Conservation (phyloP, 2,329 filamentous ascomycete genomes). For the Pseudogymnoascus sp. region DNA sequence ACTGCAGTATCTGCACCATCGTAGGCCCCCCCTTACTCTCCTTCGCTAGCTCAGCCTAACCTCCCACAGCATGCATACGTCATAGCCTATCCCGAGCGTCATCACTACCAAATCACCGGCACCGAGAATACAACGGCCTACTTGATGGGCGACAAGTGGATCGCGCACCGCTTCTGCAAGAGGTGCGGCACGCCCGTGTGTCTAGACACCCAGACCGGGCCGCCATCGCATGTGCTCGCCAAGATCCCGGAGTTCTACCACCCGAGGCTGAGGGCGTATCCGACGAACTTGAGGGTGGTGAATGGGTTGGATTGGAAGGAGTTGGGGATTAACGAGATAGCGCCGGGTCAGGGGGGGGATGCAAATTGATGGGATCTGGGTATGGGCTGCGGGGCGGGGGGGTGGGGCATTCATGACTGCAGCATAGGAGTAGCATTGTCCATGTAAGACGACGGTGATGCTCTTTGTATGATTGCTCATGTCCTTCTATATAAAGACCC, state of each 20-base stretch:
- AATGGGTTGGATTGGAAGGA: background rate
- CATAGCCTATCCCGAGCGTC: background rate
- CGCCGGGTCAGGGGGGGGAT: background rate
- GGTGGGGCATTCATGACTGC: background rate
- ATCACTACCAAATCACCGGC: background rate
- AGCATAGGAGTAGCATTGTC: background rate
- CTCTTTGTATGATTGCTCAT: slow-evolving; percentile 7
- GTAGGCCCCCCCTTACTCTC: background rate
- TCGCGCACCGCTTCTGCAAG: slow-evolving; percentile 2
- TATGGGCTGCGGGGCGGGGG: background rate
- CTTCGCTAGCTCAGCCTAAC: background rate
- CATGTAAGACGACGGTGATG: background rate
- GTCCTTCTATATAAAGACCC: slow-evolving; percentile 1
- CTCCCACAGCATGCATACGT: background rate
- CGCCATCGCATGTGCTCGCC: background rate
- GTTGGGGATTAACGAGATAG: background rate
- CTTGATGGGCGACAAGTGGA: background rate
- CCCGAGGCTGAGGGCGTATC: background rate
- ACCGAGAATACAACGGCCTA: background rate
- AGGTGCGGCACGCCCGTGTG: background rate
- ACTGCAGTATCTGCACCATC: slow-evolving; percentile 1
- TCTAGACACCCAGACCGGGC: background rate
- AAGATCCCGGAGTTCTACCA: background rate
- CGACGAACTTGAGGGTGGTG: slow-evolving; percentile 6
- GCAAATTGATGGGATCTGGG: background rate